These are phyloP conservation scores for Pichia sp. DNA, from an alignment of 1,139 yeast genomes.

Conservation along the genomic window DNA sequence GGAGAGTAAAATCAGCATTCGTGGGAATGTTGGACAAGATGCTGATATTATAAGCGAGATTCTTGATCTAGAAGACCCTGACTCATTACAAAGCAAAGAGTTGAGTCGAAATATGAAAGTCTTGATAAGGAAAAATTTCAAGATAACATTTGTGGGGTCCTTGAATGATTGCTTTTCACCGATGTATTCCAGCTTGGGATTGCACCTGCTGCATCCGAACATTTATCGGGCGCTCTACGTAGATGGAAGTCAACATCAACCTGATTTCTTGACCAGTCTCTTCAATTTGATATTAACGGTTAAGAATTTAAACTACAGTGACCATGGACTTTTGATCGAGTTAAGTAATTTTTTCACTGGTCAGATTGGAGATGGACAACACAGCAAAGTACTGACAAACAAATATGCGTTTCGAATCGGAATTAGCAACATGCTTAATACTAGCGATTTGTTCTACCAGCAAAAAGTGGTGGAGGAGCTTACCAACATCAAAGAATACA, in stretches of 20 bases:
- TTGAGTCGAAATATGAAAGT: constrained; percentile 35
- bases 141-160: constrained; percentile 47
- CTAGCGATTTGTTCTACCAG: constrained; percentile 45
- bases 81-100: constrained; percentile 34
- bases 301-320: constrained; percentile 48
- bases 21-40: constrained; percentile 39
- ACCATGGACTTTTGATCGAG: constrained; percentile 50
- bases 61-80: constrained; percentile 43
- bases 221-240: constrained; percentile 43
- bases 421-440: constrained; percentile 45
- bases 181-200: constrained; percentile 42
- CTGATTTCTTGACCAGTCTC: constrained; percentile 44
- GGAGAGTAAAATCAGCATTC: constrained; percentile 45
- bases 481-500: constrained; percentile 43
- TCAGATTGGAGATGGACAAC: constrained; percentile 48
- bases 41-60: constrained; percentile 47
- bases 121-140: constrained; percentile 41
- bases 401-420: constrained; percentile 52
- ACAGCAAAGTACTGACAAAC: constrained; percentile 46
- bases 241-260: constrained; percentile 38
- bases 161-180: constrained; percentile 45
- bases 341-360: constrained; percentile 49
- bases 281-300: constrained; percentile 46
- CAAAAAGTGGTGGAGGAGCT: constrained; percentile 39
- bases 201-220: constrained; percentile 49